Evolutionary conservation across 1,284 basidiomycete species (phyloP).

Genomic region (Marasmius tenuissimus): DNA sequence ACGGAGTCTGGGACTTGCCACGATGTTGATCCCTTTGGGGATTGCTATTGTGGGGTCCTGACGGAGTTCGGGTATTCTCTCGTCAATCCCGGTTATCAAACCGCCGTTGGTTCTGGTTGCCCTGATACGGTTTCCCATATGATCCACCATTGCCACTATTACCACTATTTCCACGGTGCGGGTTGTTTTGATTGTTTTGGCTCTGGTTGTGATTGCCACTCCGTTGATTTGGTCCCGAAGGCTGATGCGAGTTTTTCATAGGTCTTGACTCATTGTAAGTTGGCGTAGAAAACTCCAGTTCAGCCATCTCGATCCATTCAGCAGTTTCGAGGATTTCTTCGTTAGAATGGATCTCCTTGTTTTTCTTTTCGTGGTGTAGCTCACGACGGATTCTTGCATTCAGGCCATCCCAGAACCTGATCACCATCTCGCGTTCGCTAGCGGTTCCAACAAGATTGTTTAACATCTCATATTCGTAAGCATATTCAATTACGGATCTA

Average conservation of each 20-base stretch:
- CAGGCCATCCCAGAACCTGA: conserved; percentile 10
- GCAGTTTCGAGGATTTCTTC: conserved; percentile 1
- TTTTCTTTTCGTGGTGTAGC: not conserved
- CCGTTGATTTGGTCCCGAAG: not conserved
- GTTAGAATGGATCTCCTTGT: conserved; percentile 3
- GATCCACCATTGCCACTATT: too few species aligned
- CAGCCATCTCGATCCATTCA: conserved; percentile 3
- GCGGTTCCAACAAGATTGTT: not conserved
- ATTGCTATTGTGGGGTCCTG: too few species aligned
- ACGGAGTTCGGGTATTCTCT: too few species aligned
- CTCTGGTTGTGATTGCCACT: not conserved
- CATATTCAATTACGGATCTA: conserved; percentile 4
- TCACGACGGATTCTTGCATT: not conserved
- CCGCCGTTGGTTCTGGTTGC: too few species aligned
- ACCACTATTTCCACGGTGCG: too few species aligned
- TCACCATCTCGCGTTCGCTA: conserved; percentile 1
- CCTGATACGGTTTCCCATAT: too few species aligned
- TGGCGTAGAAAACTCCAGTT: not conserved
- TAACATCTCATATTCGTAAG: not conserved
- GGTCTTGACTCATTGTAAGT: too few species aligned
- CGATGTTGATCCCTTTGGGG: too few species aligned
- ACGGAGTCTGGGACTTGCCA: too few species aligned
- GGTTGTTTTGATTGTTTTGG: too few species aligned
- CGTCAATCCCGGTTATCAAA: too few species aligned
- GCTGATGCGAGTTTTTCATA: too few species aligned